A percentile compares a stretch with the other conserved stretches of the same genome.
Conservation (phyloP, 805 yeast genomes). For the Candida nanaspora region DNA sequence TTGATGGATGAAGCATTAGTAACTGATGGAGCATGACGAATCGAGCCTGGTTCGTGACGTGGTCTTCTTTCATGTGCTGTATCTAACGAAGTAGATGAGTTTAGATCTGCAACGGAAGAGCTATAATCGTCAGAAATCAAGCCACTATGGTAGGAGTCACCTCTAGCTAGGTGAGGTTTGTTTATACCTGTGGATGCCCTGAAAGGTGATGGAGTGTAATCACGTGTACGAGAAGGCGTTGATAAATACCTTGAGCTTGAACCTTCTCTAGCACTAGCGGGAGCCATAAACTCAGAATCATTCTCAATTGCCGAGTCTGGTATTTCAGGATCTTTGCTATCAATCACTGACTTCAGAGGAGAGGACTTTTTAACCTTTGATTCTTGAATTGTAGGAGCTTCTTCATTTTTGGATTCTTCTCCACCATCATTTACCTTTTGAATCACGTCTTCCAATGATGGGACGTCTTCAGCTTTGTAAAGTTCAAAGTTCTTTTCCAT, state of each 20-base stretch:
- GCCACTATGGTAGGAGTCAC: slow-evolving; percentile 66
- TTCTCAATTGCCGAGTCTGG: slow-evolving; percentile 30
- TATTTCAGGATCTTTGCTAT: slow-evolving; percentile 14
- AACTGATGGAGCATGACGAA: slow-evolving; percentile 2
- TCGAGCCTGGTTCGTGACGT: slow-evolving; percentile 28
- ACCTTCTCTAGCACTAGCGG: slow-evolving; percentile 40
- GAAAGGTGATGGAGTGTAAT: slow-evolving; percentile 14
- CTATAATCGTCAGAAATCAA: slow-evolving; percentile 33
- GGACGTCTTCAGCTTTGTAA: slow-evolving; percentile 17
- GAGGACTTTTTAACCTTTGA: too few relatives aligned
- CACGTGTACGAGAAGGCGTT: slow-evolving; percentile 1
- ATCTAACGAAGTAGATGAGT: slow-evolving; percentile 26
- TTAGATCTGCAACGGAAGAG: slow-evolving; percentile 13
- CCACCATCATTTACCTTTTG: slow-evolving; percentile 24
- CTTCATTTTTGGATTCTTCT: slow-evolving; percentile 7
- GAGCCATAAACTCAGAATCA: slow-evolving; percentile 32
- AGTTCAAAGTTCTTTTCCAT: slow-evolving; percentile 8
- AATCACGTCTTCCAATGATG: slow-evolving; percentile 25
- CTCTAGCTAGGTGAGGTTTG: slow-evolving; percentile 66
- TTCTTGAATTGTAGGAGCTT: too few relatives aligned
- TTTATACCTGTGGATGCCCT: slow-evolving; percentile 23
- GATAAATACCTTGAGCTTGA: slow-evolving; percentile 24
- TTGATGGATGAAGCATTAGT: slow-evolving; percentile 34
- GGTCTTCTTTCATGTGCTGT: slow-evolving; percentile 31
- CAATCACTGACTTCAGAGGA: slow-evolving; percentile 4